Evolutionary conservation across 257 asterid genomes (phyloP), one percentile per base, ranked within the genome.

Genomic region (Ophiorrhiza pumila): DNA sequence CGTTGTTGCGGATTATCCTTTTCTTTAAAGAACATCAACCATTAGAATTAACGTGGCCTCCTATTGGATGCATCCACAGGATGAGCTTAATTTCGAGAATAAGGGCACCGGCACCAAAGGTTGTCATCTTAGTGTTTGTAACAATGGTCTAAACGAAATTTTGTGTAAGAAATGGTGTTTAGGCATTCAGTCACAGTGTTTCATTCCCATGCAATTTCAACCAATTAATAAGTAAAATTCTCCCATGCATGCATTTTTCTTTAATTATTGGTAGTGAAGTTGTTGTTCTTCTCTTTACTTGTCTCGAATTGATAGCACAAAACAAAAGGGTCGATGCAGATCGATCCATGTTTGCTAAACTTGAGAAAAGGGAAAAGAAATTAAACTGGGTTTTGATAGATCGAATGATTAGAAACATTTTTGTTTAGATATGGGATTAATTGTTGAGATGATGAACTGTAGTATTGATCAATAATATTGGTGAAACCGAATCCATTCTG

Each of bases 381-480:
- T 22, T 0, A 31, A 63, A 22, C 37, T 42, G 15, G 35, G 8
- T 63, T 63, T n/a, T n/a, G n/a, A n/a, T n/a, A n/a, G 50, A 18
- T 42, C n/a, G 13, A 13, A 4, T n/a, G 25, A 61, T 22, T 11
- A 66, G 8, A 66, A 66, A 25, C 11, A 49, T 49, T 2, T 35
- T 8, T 34, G 7, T 53, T 35, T 52, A 22, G 29, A 27, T 29
- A 18, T 31, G 27, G 45, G 25, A 1, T 43, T 11, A 43, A 61
- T 6, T 42, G 58, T 71, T 35, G 74, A 39, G 45, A 4, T 53
- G 13, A 37, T 69, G 74, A 53, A 69, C 42, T 35, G 73, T 62
- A 23, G 0, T 55, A n/a, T n/a, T n/a, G n/a, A n/a, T n/a, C n/a
- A n/a, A n/a, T 1, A 8, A 11, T 53, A 8, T 53, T 34, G 64